phyloP scores from a whole-genome alignment of 495 filamentous ascomycete genomes.

The Aspergillus mulundensis region DNA sequence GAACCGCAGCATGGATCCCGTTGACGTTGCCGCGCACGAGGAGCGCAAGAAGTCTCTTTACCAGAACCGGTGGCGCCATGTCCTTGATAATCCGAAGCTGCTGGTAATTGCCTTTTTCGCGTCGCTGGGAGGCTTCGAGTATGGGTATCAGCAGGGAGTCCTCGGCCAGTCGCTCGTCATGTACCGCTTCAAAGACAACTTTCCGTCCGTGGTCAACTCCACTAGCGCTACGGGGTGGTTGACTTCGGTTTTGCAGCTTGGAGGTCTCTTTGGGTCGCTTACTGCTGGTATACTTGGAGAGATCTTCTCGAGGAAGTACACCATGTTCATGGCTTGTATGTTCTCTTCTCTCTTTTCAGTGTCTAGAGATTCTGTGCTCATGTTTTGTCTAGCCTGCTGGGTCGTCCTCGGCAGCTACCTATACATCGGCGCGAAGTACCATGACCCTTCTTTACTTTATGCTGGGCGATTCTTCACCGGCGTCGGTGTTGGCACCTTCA shows the following conservation, averaged over 20 bases:
- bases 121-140: conserved; percentile 46
- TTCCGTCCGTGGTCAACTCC: conserved; percentile 37
- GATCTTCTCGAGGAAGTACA: conserved; percentile 60
- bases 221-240: conserved; percentile 41
- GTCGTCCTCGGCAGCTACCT: conserved; percentile 59
- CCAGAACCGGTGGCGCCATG: background rate
- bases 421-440: conserved; percentile 46
- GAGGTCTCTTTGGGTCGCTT: conserved; percentile 69
- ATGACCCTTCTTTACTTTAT: conserved; percentile 57
- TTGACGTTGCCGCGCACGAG: background rate
- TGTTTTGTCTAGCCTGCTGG: conserved; percentile 64
- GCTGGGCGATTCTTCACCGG: conserved; percentile 66
- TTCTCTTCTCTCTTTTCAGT: no score
- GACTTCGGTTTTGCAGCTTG: conserved; percentile 64
- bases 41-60: background rate
- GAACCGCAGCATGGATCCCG: background rate
- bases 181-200: conserved; percentile 39
- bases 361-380: no score
- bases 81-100: conserved; percentile 31
- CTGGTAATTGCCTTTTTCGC: conserved; percentile 43
- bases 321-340: conserved; percentile 59
- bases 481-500: conserved; percentile 60
- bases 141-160: conserved; percentile 47
- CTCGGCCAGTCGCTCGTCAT: conserved; percentile 42
- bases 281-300: conserved; percentile 54